Evolutionary conservation across 73 alveolate genomes (phyloP).

Genomic region (Paramecium primaurelia): DNA sequence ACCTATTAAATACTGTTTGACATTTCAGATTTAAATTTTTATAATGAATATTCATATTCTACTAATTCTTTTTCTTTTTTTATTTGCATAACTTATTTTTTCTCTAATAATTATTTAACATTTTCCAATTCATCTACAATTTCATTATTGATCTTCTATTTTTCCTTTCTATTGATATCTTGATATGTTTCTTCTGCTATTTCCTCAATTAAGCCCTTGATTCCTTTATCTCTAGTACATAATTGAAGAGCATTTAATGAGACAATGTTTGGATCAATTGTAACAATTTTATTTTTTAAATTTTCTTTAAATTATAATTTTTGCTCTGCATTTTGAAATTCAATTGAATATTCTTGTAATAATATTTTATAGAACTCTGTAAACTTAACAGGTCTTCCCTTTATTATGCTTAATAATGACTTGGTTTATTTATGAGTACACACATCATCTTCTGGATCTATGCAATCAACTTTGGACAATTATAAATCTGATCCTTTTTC

Average conservation of each 20-base stretch:
- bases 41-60: background rate
- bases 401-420: background rate
- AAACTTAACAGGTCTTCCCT: background rate
- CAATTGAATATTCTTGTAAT: background rate
- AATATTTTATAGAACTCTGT: background rate
- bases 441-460: background rate
- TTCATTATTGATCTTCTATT: background rate
- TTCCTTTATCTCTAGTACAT: background rate
- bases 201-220: background rate
- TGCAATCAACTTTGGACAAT: background rate
- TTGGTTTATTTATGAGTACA: background rate
- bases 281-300: background rate
- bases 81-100: background rate
- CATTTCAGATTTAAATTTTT: background rate
- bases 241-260: constrained; percentile 36
- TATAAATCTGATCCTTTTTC: background rate
- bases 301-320: background rate
- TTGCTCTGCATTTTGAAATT: background rate
- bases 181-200: background rate
- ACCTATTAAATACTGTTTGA: background rate
- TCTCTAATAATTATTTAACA: background rate
- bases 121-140: constrained; percentile 26
- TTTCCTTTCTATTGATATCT: background rate
- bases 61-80: background rate
- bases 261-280: background rate